phyloP scores from a whole-genome alignment of 192 early-diverging fungal genomes.

The Rhizoclosmatium sp. region DNA sequence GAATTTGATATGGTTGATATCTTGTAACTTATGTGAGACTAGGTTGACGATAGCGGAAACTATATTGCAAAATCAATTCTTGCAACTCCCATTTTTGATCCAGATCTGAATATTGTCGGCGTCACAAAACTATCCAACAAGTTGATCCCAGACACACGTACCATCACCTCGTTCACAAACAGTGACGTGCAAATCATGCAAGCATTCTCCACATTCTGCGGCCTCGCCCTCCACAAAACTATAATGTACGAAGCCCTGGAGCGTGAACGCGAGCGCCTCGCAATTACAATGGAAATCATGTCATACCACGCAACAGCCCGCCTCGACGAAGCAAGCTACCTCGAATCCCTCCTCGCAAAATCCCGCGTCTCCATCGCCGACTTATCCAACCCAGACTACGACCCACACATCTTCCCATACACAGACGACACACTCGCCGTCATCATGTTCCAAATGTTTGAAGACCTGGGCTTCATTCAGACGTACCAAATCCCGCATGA shows the following conservation, averaged over 20 bases:
- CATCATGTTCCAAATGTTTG: conserved; percentile 49
- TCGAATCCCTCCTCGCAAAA: conserved; percentile 23
- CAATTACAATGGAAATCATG: conserved; percentile 55
- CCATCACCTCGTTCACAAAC: conserved; percentile 37
- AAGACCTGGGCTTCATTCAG: conserved; percentile 35
- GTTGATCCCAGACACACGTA: conserved; percentile 1
- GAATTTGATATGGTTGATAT: too few species aligned
- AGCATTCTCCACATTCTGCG: conserved; percentile 54
- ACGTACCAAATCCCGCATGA: conserved; percentile 45
- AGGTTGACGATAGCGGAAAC: conserved; percentile 42
- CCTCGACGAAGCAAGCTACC: conserved; percentile 39
- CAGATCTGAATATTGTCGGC: conserved; percentile 45
- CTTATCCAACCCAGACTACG: conserved; percentile 32
- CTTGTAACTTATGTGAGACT: too few species aligned
- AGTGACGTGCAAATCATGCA: conserved; percentile 46
- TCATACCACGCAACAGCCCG: conserved; percentile 47
- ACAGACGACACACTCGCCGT: conserved; percentile 46
- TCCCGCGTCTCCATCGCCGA: background rate
- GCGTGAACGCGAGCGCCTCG: conserved; percentile 40
- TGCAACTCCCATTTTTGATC: conserved; percentile 46
- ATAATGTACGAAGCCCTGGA: conserved; percentile 43
- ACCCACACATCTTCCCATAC: conserved; percentile 39
- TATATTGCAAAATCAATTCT: conserved; percentile 47
- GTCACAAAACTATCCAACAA: conserved; percentile 58
- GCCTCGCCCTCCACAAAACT: conserved; percentile 49